Conservation (phyloP, 2,329 filamentous ascomycete species). For the Penicillium italicum region DNA sequence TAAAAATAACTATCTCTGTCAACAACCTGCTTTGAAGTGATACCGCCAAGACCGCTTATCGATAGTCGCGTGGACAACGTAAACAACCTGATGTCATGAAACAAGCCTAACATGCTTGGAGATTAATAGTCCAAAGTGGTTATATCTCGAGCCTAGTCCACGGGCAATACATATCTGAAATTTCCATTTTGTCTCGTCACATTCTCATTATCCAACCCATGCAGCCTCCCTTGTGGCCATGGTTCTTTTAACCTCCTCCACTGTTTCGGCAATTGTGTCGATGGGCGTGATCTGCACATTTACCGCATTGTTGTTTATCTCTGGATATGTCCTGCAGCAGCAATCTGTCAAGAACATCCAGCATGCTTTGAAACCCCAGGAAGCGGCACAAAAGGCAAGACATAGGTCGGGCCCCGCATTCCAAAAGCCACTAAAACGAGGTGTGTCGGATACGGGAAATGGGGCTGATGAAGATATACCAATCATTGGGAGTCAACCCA, state of each 20-base stretch:
- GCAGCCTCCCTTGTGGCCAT: constrained; percentile 29
- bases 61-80: constrained; percentile 40
- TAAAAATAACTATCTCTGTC: neutral
- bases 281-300: constrained; percentile 63
- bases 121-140: neutral
- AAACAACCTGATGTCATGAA: constrained; percentile 30
- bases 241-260: constrained; percentile 46
- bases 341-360: constrained; percentile 76
- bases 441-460: constrained; percentile 8
- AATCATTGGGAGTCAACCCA: constrained; percentile 4
- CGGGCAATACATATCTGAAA: constrained; percentile 12
- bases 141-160: neutral
- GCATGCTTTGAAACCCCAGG: constrained; percentile 55
- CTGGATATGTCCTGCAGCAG: constrained; percentile 84
- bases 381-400: constrained; percentile 11
- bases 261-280: constrained; percentile 44
- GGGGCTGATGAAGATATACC: constrained; percentile 16
- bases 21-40: neutral
- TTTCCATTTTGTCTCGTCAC: constrained; percentile 11
- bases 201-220: constrained; percentile 11
- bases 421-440: constrained; percentile 20
- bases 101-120: constrained; percentile 3
- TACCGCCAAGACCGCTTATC: constrained; percentile 34
- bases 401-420: constrained; percentile 21
- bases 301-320: constrained; percentile 78